Base-by-base conservation (phyloP, 768 basidiomycete species). In the Pleurotus tuber-regium region DNA sequence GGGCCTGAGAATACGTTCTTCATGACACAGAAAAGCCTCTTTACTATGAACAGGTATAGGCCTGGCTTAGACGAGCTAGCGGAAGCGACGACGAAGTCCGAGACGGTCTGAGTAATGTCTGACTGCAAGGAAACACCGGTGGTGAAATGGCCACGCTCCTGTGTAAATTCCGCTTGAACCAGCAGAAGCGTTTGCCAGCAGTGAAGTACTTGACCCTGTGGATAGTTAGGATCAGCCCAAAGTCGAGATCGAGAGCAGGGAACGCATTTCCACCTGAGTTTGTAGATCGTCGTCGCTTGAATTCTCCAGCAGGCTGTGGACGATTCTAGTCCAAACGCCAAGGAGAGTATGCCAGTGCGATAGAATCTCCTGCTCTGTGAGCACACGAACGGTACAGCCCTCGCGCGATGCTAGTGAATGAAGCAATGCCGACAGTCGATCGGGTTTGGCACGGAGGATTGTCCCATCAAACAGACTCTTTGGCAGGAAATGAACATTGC, bases 131-230 rank as follows among this genome's bases (percentile, higher is more conserved):
- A 19, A 19, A 21, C 18, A 35, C 35, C 31, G 10, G 71, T 55
- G 1, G 70, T 66, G 10, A 73, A 58, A 55, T 74, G 70, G 1
- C 63, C 64, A 26, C 61, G 61, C 18, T 62, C 70, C 50, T 76
- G 71, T 0, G 72, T 70, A 9, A 77, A 59, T 44, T 76, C 71
- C 8, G 76, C 66, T 36, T 73, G 76, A 14, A 66, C 74, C 21
- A 82, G 72, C n/a, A 87, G 64, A 14, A 87, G 69, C 0, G 77
- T 73, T 54, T 79, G 72, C 85, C 85, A 87, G 1, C 71, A 63
- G 36, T 67, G 60, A 3, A 79, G 40, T 21, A 82, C 63, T 36
- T 64, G 63, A 11, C 62, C 54, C 79, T 81, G 55, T 7, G 26
- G 7, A 51, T 19, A 18, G 46, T 9, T 43, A 42, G 19, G 28